These are phyloP conservation scores for Mucor indicus DNA, from an alignment of 371 early-diverging fungal genomes.

Conservation along the genomic window DNA sequence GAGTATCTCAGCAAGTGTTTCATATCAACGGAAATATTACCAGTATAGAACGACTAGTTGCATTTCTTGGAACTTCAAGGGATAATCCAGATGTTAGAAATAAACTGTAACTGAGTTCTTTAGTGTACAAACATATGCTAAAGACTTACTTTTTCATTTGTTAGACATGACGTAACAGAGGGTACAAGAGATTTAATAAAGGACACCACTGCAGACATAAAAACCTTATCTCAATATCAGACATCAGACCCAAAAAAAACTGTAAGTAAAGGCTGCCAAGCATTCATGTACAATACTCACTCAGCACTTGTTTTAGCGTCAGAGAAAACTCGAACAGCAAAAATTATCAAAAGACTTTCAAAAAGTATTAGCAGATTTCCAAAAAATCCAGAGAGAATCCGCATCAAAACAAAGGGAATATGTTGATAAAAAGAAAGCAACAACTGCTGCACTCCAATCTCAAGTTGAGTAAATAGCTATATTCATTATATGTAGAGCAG, in stretches of 20 bases:
- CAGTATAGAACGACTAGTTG: constrained; percentile 75
- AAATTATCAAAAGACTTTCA: constrained; percentile 92
- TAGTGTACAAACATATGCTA: neutral
- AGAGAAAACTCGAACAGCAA: constrained; percentile 75
- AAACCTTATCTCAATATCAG: constrained; percentile 53
- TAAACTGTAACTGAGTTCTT: constrained; percentile 55
- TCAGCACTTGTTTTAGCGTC: constrained; percentile 40
- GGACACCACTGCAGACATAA: constrained; percentile 74
- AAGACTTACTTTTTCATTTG: neutral
- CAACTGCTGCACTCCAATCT: constrained; percentile 35
- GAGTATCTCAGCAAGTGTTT: constrained; percentile 74
- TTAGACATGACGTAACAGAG: constrained; percentile 79
- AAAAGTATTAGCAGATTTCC: constrained; percentile 85
- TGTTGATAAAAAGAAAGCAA: constrained; percentile 70
- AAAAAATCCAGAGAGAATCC: constrained; percentile 75
- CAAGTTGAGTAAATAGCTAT: constrained; percentile 35
- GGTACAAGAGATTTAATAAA: constrained; percentile 79
- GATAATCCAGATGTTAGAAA: constrained; percentile 77
- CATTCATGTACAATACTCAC: neutral
- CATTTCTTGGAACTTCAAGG: constrained; percentile 71
- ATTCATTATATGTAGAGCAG: no score
- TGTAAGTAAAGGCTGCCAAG: constrained; percentile 15
- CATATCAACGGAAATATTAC: constrained; percentile 77
- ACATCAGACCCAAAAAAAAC: constrained; percentile 23
- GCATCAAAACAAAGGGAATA: constrained; percentile 86